Conservation (phyloP, 495 filamentous ascomycete species). For the Penicillium bovifimosum region DNA sequence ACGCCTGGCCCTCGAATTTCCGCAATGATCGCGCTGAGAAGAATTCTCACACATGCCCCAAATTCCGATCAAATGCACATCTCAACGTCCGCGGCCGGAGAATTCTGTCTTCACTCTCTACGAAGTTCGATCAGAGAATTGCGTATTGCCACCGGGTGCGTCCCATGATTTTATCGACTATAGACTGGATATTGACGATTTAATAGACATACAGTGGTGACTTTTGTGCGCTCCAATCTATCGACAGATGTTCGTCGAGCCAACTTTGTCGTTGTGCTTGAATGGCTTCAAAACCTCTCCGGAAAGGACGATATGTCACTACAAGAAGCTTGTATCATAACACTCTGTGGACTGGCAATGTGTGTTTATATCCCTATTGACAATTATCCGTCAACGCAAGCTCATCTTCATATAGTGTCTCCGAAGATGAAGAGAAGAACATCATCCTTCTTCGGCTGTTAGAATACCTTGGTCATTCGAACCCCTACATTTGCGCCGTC, state of each 20-base stretch:
- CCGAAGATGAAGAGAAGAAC: slow-evolving; percentile 72
- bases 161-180: neutral
- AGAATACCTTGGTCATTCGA: slow-evolving; percentile 80
- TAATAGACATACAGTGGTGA: slow-evolving; percentile 55
- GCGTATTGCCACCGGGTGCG: slow-evolving; percentile 69
- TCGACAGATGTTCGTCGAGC: slow-evolving; percentile 43
- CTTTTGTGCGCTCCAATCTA: slow-evolving; percentile 55
- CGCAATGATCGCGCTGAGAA: slow-evolving; percentile 66
- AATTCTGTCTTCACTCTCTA: slow-evolving; percentile 75
- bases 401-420: slow-evolving; percentile 37
- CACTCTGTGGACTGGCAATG: slow-evolving; percentile 75
- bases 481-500: slow-evolving; percentile 68
- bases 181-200: slow-evolving; percentile 23
- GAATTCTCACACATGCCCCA: slow-evolving; percentile 58
- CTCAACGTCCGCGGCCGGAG: slow-evolving; percentile 57
- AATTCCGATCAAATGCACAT: slow-evolving; percentile 57
- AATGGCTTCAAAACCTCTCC: slow-evolving; percentile 63
- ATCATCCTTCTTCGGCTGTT: slow-evolving; percentile 76
- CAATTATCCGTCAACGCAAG: neutral
- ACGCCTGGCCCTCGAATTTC: slow-evolving; percentile 59
- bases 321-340: slow-evolving; percentile 79
- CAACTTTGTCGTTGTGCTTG: slow-evolving; percentile 64
- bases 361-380: slow-evolving; percentile 23
- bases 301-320: slow-evolving; percentile 56
- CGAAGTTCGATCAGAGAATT: slow-evolving; percentile 81